Base-by-base conservation (phyloP, 2,329 filamentous ascomycete genomes). In the Berkeleyomyces basicola region DNA sequence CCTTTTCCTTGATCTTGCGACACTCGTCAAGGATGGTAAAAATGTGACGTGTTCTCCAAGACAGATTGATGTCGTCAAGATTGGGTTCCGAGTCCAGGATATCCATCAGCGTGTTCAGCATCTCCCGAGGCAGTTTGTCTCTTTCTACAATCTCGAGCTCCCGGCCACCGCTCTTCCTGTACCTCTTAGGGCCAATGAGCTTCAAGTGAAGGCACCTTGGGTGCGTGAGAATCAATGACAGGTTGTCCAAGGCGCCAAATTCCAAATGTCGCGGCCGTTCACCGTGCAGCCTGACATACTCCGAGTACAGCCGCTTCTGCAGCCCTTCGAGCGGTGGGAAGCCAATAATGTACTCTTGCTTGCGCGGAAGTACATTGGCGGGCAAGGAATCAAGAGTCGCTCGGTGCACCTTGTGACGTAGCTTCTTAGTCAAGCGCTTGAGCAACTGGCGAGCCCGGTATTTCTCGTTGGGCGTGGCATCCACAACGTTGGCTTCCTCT, bases 311-410 rank as follows among this genome's bases (percentile, higher is more conserved):
- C 1, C 74, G 68, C 51, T 72, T 73, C 71, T 96, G 91, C 1
- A 87, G 58, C 0, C 74, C 68, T 0, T 87, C 88, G 9, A 93
- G 75, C 7, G 61, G 46, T 5, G 85, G 82, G 4, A 96, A 76
- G 2, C 79, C 87, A 61, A 96, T 79, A 39, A 95, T 81, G 69
- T 92, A 96, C 69, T 96, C 91, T 6, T 79, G 81, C 71, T 96
- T 96, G 0, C 77, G 75, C 2, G 87, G 88, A 51, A 96, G 75
- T 46, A 84, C 82, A 10, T 83, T 76, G 65, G 80, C 79, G 7
- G 63, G 60, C 51, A 95, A 75, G 4, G 79, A 82, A 1, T 79
- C 71, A 65, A 90, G 85, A 59, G 87, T 89, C 6, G 81, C 82
- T 37, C 91, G 82, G 68, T 91, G 78, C 14, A 95, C 83, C 71